phyloP scores from a whole-genome alignment of 441 rosid genomes.

The Syzygium malaccense region DNA sequence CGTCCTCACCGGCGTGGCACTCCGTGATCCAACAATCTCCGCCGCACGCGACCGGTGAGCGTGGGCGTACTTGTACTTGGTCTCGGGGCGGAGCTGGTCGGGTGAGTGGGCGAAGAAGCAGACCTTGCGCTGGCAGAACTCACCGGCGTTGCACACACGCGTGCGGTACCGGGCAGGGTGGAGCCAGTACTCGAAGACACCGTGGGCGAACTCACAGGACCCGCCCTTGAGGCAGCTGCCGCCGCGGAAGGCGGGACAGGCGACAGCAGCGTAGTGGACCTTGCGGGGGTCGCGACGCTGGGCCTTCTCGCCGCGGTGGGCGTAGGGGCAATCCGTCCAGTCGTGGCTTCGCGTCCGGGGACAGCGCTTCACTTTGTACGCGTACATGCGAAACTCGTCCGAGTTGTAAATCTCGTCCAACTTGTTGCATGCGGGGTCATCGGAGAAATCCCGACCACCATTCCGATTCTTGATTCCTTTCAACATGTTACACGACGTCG shows the following conservation, averaged over 20 bases:
- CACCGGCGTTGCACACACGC: slow-evolving; percentile 67
- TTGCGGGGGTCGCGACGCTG: slow-evolving; percentile 81
- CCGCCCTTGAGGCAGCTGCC: slow-evolving; percentile 61
- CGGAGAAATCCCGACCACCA: not conserved
- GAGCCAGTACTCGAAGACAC: slow-evolving; percentile 89
- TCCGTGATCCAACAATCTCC: not conserved
- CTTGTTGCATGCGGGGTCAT: not conserved
- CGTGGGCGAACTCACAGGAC: slow-evolving; percentile 69
- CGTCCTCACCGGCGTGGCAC: slow-evolving; percentile 1
- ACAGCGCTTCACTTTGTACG: slow-evolving; percentile 77
- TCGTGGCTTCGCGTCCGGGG: slow-evolving; percentile 63
- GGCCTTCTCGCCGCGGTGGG: slow-evolving; percentile 86
- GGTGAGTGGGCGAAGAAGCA: slow-evolving; percentile 92
- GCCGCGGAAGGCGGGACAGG: slow-evolving; percentile 58
- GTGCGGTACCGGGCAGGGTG: slow-evolving; percentile 80
- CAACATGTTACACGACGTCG: not conserved
- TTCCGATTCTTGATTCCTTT: not conserved
- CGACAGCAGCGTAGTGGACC: slow-evolving; percentile 46
- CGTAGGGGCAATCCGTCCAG: slow-evolving; percentile 89
- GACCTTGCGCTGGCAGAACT: slow-evolving; percentile 65
- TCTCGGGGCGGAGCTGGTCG: slow-evolving; percentile 50
- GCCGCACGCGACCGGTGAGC: slow-evolving; percentile 1
- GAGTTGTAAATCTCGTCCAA: slow-evolving; percentile 39
- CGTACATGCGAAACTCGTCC: slow-evolving; percentile 84
- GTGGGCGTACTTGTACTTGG: slow-evolving; percentile 23